phyloP scores from a whole-genome alignment of 306 rosid genomes.

The Vigna hirtella region DNA sequence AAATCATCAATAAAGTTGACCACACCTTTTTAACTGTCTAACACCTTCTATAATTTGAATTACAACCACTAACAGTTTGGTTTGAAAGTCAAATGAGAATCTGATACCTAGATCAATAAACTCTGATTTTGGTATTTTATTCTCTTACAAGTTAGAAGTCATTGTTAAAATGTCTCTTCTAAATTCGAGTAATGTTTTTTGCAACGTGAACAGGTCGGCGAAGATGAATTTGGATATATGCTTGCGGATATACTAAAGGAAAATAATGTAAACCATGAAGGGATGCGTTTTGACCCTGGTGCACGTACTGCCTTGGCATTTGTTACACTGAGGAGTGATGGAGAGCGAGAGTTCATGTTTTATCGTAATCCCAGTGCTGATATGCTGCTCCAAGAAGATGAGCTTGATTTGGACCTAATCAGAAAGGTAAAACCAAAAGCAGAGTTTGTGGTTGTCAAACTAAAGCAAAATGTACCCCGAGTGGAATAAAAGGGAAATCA shows the following conservation, averaged over 20 bases:
- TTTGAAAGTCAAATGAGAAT: constrained; percentile 19
- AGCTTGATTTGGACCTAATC: constrained; percentile 76
- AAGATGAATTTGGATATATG: constrained; percentile 98
- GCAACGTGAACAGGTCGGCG: constrained; percentile 76
- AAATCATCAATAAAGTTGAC: too few relatives aligned
- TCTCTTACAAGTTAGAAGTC: constrained; percentile 26
- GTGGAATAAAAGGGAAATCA: constrained; percentile 18
- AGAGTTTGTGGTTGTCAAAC: constrained; percentile 17
- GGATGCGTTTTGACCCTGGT: constrained; percentile 89
- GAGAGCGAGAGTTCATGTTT: constrained; percentile 99
- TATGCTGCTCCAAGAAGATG: constrained; percentile 88
- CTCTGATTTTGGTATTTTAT: neutral
- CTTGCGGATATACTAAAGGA: constrained; percentile 88
- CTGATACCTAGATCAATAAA: neutral
- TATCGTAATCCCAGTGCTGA: constrained; percentile 98
- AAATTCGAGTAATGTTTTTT: constrained; percentile 24
- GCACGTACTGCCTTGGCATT: constrained; percentile 98
- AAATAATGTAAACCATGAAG: constrained; percentile 83
- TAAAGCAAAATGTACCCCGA: constrained; percentile 4
- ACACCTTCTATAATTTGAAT: too few relatives aligned
- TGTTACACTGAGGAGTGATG: constrained; percentile 85
- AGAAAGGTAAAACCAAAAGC: constrained; percentile 64
- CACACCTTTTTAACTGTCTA: too few relatives aligned
- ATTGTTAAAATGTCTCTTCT: constrained; percentile 26
- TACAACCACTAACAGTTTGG: neutral